Evolutionary conservation across 2,329 filamentous ascomycete species (phyloP).

Genomic region (Chrysosporium keratinophilum): DNA sequence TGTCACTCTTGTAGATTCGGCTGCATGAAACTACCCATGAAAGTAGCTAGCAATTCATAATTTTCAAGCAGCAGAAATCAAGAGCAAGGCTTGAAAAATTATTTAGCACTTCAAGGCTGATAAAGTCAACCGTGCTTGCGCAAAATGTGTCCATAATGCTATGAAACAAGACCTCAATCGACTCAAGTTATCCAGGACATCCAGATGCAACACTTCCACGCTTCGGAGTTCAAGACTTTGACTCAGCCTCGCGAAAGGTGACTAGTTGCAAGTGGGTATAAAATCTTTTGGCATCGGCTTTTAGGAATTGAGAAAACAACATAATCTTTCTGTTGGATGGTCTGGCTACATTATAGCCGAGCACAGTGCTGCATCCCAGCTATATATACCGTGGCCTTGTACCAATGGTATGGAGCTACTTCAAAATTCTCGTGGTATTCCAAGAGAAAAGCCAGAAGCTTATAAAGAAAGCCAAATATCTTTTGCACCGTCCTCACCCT

Average conservation of each 20-base stretch:
- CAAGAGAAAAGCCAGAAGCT: background rate
- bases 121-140: no score
- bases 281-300: background rate
- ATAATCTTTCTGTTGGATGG: background rate
- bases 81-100: no score
- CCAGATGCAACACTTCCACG: no score
- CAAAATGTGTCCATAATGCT: no score
- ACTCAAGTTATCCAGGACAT: no score
- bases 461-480: background rate
- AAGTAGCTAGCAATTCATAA: no score
- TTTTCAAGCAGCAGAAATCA: no score
- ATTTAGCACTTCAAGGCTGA: no score
- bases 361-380: background rate
- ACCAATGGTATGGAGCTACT: background rate
- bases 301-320: background rate
- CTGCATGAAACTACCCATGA: no score
- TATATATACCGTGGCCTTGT: background rate
- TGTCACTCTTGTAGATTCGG: no score
- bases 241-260: background rate
- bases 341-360: background rate
- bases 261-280: background rate
- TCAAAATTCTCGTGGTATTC: background rate
- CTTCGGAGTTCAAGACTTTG: no score
- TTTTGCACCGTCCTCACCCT: background rate
- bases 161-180: no score